These are phyloP conservation scores for Sporisorium exsertum DNA, from an alignment of 1,284 basidiomycete genomes.

Conservation along the genomic window DNA sequence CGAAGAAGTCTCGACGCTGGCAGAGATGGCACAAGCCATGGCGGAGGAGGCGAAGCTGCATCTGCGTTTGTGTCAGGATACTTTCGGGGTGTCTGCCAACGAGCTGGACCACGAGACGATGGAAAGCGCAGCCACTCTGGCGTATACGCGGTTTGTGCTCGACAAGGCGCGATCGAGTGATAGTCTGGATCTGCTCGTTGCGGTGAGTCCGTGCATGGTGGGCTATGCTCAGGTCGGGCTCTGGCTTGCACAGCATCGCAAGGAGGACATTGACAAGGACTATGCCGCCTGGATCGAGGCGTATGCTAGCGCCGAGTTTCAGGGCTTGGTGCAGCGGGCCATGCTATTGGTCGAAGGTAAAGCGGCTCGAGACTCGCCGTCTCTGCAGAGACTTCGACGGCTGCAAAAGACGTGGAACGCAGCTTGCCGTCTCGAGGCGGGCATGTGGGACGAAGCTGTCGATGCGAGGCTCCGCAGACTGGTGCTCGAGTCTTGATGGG, in stretches of 20 bases:
- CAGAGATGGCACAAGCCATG: slow-evolving; percentile 71
- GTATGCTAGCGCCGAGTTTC: slow-evolving; percentile 80
- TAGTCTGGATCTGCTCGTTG: slow-evolving; percentile 79
- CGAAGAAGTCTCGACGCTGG: slow-evolving; percentile 76
- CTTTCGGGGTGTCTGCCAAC: slow-evolving; percentile 42
- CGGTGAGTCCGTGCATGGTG: slow-evolving; percentile 85
- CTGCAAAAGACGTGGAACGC: slow-evolving; percentile 82
- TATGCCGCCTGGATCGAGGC: slow-evolving; percentile 80
- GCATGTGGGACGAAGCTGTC: slow-evolving; percentile 90
- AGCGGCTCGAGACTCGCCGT: slow-evolving; percentile 76
- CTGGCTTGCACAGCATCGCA: slow-evolving; percentile 70
- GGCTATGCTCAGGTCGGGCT: slow-evolving; percentile 95
- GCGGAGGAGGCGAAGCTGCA: slow-evolving; percentile 59
- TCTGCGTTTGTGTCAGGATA: slow-evolving; percentile 46
- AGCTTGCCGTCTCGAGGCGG: slow-evolving; percentile 81
- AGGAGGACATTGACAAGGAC: slow-evolving; percentile 16
- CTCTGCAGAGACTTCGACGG: slow-evolving; percentile 75
- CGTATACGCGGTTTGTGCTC: slow-evolving; percentile 65
- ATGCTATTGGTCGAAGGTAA: slow-evolving; percentile 73
- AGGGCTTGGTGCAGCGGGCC: slow-evolving; percentile 78
- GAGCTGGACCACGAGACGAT: slow-evolving; percentile 47
- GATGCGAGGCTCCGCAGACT: slow-evolving; percentile 16
- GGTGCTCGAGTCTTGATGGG: slow-evolving; percentile 33
- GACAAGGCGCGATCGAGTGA: slow-evolving; percentile 73
- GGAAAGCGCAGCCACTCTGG: slow-evolving; percentile 62